Conservation (phyloP, 228 moss, liverwort and hornwort genomes). For the Sphagnum fallax region DNA sequence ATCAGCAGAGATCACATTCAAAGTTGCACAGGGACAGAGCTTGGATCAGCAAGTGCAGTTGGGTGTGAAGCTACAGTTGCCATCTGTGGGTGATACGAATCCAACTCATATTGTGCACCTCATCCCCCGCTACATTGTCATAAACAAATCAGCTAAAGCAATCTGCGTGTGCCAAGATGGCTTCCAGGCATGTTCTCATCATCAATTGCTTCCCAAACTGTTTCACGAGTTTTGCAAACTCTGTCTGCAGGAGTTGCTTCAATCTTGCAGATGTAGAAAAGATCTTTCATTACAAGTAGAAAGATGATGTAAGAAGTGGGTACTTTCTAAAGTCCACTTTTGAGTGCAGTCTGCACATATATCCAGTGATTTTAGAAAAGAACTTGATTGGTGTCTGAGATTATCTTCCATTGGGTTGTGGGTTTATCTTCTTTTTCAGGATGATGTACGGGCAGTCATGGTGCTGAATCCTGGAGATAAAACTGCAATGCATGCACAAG, state of each 20-base stretch:
- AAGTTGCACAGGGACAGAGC: slow-evolving; percentile 48
- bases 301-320: too few species aligned
- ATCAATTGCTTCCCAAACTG: not conserved
- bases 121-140: slow-evolving; percentile 79
- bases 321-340: too few species aligned
- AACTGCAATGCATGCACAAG: slow-evolving; percentile 70
- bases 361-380: too few species aligned
- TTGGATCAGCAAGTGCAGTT: slow-evolving; percentile 72
- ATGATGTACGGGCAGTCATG: slow-evolving; percentile 49
- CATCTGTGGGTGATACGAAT: slow-evolving; percentile 56
- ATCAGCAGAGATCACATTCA: slow-evolving; percentile 87
- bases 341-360: too few species aligned
- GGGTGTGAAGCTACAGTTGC: slow-evolving; percentile 71
- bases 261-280: too few species aligned
- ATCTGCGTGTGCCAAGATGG: slow-evolving; percentile 92
- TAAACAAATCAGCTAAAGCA: slow-evolving; percentile 69
- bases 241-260: not conserved
- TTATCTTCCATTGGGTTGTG: not conserved
- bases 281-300: too few species aligned
- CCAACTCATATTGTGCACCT: slow-evolving; percentile 66
- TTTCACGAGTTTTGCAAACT: not conserved
- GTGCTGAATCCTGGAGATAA: slow-evolving; percentile 73
- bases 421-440: slow-evolving; percentile 23
- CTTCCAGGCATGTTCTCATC: slow-evolving; percentile 47
- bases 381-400: too few species aligned